A percentile compares a stretch with the other conserved stretches of the same genome.
Evolutionary conservation across 2,329 filamentous ascomycete genomes (phyloP).

Genomic region (Cladosporium halotolerans): DNA sequence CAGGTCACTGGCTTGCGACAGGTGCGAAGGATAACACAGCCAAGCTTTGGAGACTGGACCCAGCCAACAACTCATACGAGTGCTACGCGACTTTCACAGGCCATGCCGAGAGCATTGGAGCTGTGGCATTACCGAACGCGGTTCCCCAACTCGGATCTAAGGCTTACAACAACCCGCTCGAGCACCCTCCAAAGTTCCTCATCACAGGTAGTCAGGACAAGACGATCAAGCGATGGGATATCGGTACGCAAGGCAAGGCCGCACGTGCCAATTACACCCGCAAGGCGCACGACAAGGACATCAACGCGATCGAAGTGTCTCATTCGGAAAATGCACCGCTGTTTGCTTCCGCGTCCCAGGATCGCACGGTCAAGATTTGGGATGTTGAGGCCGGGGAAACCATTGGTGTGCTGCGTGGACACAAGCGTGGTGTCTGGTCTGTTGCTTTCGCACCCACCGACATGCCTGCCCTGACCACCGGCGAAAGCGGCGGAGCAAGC

Average conservation of each 20-base stretch:
- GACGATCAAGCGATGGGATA: conserved; percentile 91
- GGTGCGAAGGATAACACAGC: conserved; percentile 96
- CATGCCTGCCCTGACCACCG: conserved; percentile 65
- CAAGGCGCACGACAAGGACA: conserved; percentile 97
- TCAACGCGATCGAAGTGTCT: conserved; percentile 79
- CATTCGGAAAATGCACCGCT: conserved; percentile 62
- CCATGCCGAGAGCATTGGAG: conserved; percentile 88
- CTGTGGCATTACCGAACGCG: conserved; percentile 72
- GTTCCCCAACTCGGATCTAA: conserved; percentile 62
- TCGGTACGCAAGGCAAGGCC: conserved; percentile 45
- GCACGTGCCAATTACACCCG: conserved; percentile 73
- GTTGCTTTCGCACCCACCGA: conserved; percentile 80
- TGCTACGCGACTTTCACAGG: conserved; percentile 80
- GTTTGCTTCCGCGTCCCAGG: conserved; percentile 94
- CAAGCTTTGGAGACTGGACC: conserved; percentile 81
- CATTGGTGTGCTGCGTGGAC: conserved; percentile 83
- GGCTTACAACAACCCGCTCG: conserved; percentile 66
- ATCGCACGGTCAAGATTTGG: conserved; percentile 96
- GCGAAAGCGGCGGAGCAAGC: conserved; percentile 56
- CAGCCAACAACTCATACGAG: conserved; percentile 64
- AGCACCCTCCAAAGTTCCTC: conserved; percentile 74
- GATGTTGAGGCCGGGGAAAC: conserved; percentile 83
- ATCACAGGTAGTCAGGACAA: conserved; percentile 92
- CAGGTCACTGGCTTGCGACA: conserved; percentile 91
- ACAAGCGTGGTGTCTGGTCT: conserved; percentile 93